These are phyloP conservation scores for Myriosclerotinia curreyana DNA, from an alignment of 2,329 filamentous ascomycete genomes.

Conservation along the genomic window DNA sequence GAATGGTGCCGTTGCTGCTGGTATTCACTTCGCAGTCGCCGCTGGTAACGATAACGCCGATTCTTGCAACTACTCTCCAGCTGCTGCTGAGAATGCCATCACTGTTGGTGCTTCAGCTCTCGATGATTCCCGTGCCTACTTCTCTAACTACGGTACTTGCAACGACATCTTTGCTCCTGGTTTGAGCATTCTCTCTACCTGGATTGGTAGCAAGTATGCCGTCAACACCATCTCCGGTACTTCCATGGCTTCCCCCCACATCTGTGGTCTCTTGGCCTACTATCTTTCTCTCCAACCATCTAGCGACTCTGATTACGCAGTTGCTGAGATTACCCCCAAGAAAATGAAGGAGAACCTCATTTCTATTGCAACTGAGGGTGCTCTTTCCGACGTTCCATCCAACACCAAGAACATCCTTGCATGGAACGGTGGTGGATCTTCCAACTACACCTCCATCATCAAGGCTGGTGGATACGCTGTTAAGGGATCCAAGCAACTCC, in stretches of 20 bases:
- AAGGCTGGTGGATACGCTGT: conserved; percentile 67
- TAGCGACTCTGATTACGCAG: conserved; percentile 84
- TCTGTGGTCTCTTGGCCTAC: conserved; percentile 95
- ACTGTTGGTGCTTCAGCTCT: conserved; percentile 95
- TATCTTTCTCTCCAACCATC: conserved; percentile 93
- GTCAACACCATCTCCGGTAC: conserved; percentile 99
- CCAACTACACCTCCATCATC: conserved; percentile 85
- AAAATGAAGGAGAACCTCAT: conserved; percentile 91
- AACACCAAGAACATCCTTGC: conserved; percentile 93
- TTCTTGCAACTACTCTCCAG: conserved; percentile 98
- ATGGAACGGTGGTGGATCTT: conserved; percentile 96
- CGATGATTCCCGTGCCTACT: conserved; percentile 95
- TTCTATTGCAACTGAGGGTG: conserved; percentile 72
- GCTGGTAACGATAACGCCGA: conserved; percentile 98
- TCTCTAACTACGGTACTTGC: conserved; percentile 99
- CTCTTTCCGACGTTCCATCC: conserved; percentile 75
- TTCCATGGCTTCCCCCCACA: conserved; percentile 97
- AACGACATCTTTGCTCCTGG: conserved; percentile 99
- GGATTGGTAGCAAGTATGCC: conserved; percentile 94
- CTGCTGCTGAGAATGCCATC: conserved; percentile 84
- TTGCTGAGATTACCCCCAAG: conserved; percentile 85
- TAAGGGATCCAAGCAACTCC: conserved; percentile 48
- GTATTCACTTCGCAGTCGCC: conserved; percentile 96
- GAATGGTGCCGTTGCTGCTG: conserved; percentile 86
- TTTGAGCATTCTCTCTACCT: conserved; percentile 95